Base-by-base conservation (phyloP, 1,139 yeast species). In the Pneumocystis oryctolagi region DNA sequence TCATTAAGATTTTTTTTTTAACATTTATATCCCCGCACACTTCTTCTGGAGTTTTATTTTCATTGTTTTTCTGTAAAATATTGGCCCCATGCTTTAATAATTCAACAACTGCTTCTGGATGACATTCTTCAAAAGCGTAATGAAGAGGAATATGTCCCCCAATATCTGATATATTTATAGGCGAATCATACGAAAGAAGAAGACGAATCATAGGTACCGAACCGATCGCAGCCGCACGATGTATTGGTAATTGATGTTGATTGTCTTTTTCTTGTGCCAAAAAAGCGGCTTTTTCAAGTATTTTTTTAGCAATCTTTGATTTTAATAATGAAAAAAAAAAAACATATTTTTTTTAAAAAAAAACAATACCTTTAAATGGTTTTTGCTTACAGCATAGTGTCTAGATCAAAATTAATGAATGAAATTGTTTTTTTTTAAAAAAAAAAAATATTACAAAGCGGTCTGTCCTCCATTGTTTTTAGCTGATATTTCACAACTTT, bases 101-200 rank as follows among this genome's bases (percentile, higher is more conserved):
- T 57, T 76, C 70, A 1, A 82, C 78, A 0, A 87, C 96, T 8
- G 83, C 82, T 65, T 88, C 96, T 1, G 85, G 90, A 70, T 85
- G 85, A 0, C 97, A 97, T 72, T 90, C 98, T 0, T 96, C 92
- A 63, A 87, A 75, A 0, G 97, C 96, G 73, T 89, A 95, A 72
- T 89, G 95, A 68, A 90, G 73, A 0, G 96, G 84, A 0, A 95
- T 87, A 90, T 94, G 88, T 0, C 95, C 95, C 62, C 80, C 79
- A 25, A 70, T 69, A 71, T 90, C 97, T 58, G 81, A 79, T 4
- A 83, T 78, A 70, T 89, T 87, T 34, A 89, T 71, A 25, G 88
- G 86, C 2, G 85, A 82, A 62, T 80, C 80, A 14, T 82, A 80
- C 8, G 77, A 75, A n/a, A 79, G 77, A 2, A 82, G 79, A 40